Evolutionary conservation across 2,329 filamentous ascomycete genomes (phyloP), one percentile per base, ranked within the genome.

Genomic region (Aphanocladium album): DNA sequence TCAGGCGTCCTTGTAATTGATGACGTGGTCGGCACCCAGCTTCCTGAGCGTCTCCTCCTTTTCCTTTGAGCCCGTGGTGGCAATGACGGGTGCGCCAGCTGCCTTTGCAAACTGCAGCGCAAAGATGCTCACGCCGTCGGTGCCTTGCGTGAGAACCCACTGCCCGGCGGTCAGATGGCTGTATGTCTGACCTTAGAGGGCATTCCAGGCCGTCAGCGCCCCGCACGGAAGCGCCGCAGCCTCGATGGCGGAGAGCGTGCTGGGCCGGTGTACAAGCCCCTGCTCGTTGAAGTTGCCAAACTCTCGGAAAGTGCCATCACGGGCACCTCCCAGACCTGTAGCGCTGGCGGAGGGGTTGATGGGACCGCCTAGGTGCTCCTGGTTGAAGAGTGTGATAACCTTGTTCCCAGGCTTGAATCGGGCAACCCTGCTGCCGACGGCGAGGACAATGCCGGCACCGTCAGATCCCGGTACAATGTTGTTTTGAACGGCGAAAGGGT

Each of bases 261-360:
- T 70, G 1, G 90, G 90, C 60, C 83, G 78, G 51, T 75, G 76
- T 17, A 91, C 87, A 5, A 93, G 78, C 2, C 89, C 89, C 23
- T 72, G 81, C 75, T 91, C 86, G 62, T 83, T 79, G 70, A 89
- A 91, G 12, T 84, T 82, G 62, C 77, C 89, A 65, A 89, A 86
- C 66, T 88, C 79, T 49, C 88, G 83, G 27, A 93, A 79, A 0
- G 82, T 83, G 61, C 90, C 90, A 67, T 92, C 84, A 1, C 89
- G 60, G 12, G 79, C 79, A 53, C 88, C 89, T 59, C 90, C 90
- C 1, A 92, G 81, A 2, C 88, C 88, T 1, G 84, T 85, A 0
- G 62, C 59, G 5, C 75, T 60, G 27, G 72, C 74, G 1, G 64
- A 62, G 2, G 60, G 14, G 37, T 71, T 72, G n/a, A 80, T 62